These are phyloP conservation scores for Myxozyma mucilagina DNA, from an alignment of 805 yeast species.

Conservation along the genomic window DNA sequence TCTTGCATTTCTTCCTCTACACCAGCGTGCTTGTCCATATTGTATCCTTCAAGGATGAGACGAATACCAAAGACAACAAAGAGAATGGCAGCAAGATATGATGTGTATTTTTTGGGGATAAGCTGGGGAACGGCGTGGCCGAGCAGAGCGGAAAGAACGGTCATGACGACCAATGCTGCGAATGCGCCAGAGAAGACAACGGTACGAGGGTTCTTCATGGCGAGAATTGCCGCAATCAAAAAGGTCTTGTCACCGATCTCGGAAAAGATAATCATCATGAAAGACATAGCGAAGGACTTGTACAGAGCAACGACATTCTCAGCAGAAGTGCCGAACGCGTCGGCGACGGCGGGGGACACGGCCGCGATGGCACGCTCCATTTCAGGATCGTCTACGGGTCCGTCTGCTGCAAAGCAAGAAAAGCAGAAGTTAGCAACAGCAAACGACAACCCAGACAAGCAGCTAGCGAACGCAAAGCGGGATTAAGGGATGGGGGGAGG, in stretches of 20 bases:
- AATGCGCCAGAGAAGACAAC: slow-evolving; percentile 90
- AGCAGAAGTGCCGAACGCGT: slow-evolving; percentile 21
- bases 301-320: slow-evolving; percentile 13
- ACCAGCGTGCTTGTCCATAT: slow-evolving; percentile 74
- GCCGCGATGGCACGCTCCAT: slow-evolving; percentile 25
- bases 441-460: not conserved
- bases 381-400: slow-evolving; percentile 1
- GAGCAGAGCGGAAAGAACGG: slow-evolving; percentile 81
- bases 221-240: slow-evolving; percentile 95
- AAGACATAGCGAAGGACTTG: slow-evolving; percentile 63
- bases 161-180: slow-evolving; percentile 83
- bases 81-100: slow-evolving; percentile 74
- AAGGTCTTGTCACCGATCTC: slow-evolving; percentile 98
- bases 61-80: slow-evolving; percentile 77
- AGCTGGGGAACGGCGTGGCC: slow-evolving; percentile 90
- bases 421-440: not conserved
- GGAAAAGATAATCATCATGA: slow-evolving; percentile 89
- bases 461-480: not conserved
- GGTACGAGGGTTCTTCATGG: slow-evolving; percentile 84
- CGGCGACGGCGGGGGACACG: slow-evolving; percentile 24
- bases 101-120: slow-evolving; percentile 76
- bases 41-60: slow-evolving; percentile 75
- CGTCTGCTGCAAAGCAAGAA: not conserved
- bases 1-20: slow-evolving; percentile 95
- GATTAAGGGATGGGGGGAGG: not conserved